phyloP scores from a whole-genome alignment of 441 rosid species.

The Croton laevigatus region DNA sequence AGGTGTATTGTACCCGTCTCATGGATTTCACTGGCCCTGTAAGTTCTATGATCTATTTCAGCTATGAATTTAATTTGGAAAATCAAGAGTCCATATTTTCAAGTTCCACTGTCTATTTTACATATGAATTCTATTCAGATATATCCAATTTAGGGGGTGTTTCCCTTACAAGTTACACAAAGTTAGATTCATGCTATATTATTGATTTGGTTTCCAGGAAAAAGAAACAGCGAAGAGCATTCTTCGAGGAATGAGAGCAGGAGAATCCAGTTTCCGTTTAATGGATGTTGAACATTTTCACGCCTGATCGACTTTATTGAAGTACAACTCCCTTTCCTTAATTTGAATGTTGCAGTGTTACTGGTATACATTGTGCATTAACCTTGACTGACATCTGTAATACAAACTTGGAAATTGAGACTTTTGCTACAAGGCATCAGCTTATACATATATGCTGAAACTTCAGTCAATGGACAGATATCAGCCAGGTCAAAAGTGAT shows the following conservation, averaged over 20 bases:
- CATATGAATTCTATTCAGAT: too few relatives aligned
- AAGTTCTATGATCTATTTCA: slow-evolving; percentile 27
- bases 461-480: background rate
- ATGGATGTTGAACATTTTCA: slow-evolving; percentile 79
- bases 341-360: slow-evolving; percentile 2
- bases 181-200: background rate
- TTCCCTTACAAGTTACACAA: too few relatives aligned
- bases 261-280: slow-evolving; percentile 54
- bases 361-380: slow-evolving; percentile 1
- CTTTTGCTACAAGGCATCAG: background rate
- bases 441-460: background rate
- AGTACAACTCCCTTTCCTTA: slow-evolving; percentile 5
- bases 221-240: slow-evolving; percentile 83
- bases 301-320: slow-evolving; percentile 34
- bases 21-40: slow-evolving; percentile 88
- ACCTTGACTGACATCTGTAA: background rate
- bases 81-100: background rate
- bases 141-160: too few relatives aligned
- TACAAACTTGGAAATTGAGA: background rate
- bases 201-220: slow-evolving; percentile 49
- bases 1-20: slow-evolving; percentile 85
- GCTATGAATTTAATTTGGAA: background rate
- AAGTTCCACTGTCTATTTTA: background rate
- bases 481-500: background rate
- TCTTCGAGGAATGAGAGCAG: slow-evolving; percentile 65